Evolutionary conservation across 1,284 basidiomycete species (phyloP).

Genomic region (Fomitiporia mediterranea): DNA sequence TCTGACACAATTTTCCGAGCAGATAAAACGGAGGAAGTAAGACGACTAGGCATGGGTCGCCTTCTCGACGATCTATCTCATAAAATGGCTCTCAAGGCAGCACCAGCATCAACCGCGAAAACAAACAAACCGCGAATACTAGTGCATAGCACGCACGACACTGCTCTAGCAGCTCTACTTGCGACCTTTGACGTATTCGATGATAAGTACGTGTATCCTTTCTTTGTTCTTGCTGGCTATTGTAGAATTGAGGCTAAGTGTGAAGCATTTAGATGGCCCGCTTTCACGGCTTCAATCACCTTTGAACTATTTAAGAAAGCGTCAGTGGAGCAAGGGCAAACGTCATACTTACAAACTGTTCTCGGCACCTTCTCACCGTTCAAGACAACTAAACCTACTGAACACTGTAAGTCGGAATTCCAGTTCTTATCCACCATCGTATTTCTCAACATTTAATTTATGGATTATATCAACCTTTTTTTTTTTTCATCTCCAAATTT

Average conservation of each 20-base stretch:
- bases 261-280: conserved; percentile 54
- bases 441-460: background rate
- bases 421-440: background rate
- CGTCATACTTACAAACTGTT: conserved; percentile 33
- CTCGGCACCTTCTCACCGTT: conserved; percentile 30
- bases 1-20: background rate
- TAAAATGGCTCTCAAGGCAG: conserved; percentile 56
- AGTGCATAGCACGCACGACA: conserved; percentile 74
- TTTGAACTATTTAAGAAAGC: conserved; percentile 64
- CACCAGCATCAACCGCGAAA: conserved; percentile 40
- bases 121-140: conserved; percentile 39
- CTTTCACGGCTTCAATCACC: conserved; percentile 67
- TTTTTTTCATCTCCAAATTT: background rate
- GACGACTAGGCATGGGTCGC: conserved; percentile 72
- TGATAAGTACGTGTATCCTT: conserved; percentile 44
- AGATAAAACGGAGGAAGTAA: conserved; percentile 74
- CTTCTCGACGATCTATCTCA: conserved; percentile 58
- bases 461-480: background rate
- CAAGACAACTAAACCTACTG: conserved; percentile 27
- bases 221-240: background rate
- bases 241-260: background rate
- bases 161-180: conserved; percentile 64
- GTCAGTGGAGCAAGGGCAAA: conserved; percentile 18
- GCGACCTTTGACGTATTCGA: conserved; percentile 74
- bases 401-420: conserved; percentile 40